Evolutionary conservation across 257 asterid genomes (phyloP), one percentile per base, ranked within the genome.

Genomic region (Marsdenia floribunda): DNA sequence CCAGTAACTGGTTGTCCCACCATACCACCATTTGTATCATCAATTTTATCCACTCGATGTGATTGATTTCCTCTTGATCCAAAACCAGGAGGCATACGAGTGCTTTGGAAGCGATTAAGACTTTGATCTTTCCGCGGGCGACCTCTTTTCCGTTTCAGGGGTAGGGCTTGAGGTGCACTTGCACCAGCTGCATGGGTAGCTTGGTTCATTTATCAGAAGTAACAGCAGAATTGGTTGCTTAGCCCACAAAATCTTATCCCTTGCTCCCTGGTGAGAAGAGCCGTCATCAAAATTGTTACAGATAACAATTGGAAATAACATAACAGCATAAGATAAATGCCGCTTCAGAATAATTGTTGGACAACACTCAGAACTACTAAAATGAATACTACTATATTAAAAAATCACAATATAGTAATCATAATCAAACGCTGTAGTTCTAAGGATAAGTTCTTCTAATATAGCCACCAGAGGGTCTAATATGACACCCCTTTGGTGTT

Each of bases 1-100:
- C 97, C 99, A n/a, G 86, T 87, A 53, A 94, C 97, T 29, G 90
- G 66, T 84, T 89, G 93, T 22, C 99, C 98, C 47, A 92, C 85
- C 84, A 84, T 72, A 38, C 40, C 74, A 66, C 86, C 87, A 26
- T 72, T 67, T 3, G 55, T 81, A 6, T 74, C 80, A 29, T 83
- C 73, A 46, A 59, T 37, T 69, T 58, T 76, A 55, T 76, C 80
- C 38, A 64, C 76, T 73, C 71, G 78, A 38, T 60, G 84, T 53
- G 87, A 83, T 54, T 42, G 82, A 76, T 71, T 72, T 70, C 79
- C 87, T 73, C 73, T 80, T 12, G 29, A 68, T 68, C 81, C 86
- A 72, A 84, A 86, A 61, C 86, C 89, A 71, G 93, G 91, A 7
- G 90, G 90, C 63, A 29, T 77, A 53, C 18, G 79, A 69, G 81